A percentile compares a stretch with the other conserved stretches of the same genome.
phyloP scores from a whole-genome alignment of 164 flowering plant genomes.

The Amborella trichopoda region DNA sequence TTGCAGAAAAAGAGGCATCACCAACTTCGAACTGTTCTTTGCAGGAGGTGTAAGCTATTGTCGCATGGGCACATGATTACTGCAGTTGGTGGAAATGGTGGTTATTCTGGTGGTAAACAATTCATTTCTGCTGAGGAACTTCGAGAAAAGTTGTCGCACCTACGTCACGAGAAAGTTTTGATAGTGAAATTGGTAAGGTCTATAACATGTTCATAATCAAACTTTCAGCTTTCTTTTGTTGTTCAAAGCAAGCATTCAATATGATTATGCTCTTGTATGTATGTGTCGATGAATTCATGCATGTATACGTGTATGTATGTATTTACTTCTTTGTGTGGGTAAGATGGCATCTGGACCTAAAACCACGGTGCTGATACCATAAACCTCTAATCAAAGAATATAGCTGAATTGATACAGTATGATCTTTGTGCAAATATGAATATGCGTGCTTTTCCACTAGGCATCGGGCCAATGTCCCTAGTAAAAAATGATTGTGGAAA shows the following conservation, averaged over 20 bases:
- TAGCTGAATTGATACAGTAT: no score
- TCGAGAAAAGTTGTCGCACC: conserved; percentile 69
- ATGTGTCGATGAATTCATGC: background rate
- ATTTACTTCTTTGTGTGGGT: no score
- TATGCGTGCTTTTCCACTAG: no score
- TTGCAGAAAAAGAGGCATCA: conserved; percentile 90
- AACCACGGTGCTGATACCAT: no score
- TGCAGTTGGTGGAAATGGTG: conserved; percentile 98
- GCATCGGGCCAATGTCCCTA: no score
- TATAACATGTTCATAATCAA: background rate
- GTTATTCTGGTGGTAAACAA: conserved; percentile 91
- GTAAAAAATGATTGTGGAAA: no score
- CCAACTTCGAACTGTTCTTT: conserved; percentile 73
- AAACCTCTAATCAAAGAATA: no score
- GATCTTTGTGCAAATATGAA: no score
- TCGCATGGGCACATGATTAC: conserved; percentile 98
- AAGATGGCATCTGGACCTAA: no score
- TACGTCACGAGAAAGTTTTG: conserved; percentile 70
- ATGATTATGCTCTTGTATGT: background rate
- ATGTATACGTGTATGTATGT: background rate
- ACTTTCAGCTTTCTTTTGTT: background rate
- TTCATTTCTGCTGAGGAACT: conserved; percentile 86
- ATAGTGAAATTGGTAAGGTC: conserved; percentile 72
- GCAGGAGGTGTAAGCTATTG: conserved; percentile 79
- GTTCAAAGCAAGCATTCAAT: background rate